phyloP scores from a whole-genome alignment of 2,329 filamentous ascomycete genomes.

The Grosmannia penicillata region DNA sequence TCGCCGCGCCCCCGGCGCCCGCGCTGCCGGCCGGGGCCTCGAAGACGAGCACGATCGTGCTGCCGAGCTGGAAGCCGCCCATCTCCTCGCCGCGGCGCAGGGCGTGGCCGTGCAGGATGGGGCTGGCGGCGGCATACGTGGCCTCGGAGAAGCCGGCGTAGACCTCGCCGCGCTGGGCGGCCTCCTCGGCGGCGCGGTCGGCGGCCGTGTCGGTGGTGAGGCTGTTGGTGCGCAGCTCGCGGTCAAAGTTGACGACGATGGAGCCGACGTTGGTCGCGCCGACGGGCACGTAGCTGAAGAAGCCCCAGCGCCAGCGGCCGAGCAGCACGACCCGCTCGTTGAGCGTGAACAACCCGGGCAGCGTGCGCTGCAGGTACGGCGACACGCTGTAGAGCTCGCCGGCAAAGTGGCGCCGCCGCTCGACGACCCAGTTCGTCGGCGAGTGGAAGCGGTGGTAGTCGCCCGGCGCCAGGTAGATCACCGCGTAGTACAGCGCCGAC shows the following conservation, averaged over 20 bases:
- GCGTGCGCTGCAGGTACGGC: constrained; percentile 81
- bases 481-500: constrained; percentile 69
- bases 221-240: constrained; percentile 83
- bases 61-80: constrained; percentile 93
- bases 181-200: constrained; percentile 70
- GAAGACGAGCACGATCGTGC: constrained; percentile 89
- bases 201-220: constrained; percentile 85
- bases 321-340: constrained; percentile 93
- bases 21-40: constrained; percentile 59
- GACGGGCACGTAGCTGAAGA: constrained; percentile 92
- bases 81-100: constrained; percentile 85
- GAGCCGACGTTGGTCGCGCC: constrained; percentile 95
- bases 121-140: constrained; percentile 65
- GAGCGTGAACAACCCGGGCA: constrained; percentile 88
- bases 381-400: constrained; percentile 92
- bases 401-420: constrained; percentile 89
- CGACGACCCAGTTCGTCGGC: constrained; percentile 87
- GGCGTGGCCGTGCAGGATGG: constrained; percentile 68
- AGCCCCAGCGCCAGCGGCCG: constrained; percentile 90
- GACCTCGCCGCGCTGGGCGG: constrained; percentile 58
- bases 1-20: constrained; percentile 41
- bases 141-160: constrained; percentile 91
- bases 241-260: constrained; percentile 94
- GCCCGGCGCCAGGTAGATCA: constrained; percentile 90
- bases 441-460: constrained; percentile 99